Percentiles rank a stretch among this genome's conserved stretches.
Conservation (phyloP, 2,329 filamentous ascomycete genomes). For the Grosmannia penicillata region DNA sequence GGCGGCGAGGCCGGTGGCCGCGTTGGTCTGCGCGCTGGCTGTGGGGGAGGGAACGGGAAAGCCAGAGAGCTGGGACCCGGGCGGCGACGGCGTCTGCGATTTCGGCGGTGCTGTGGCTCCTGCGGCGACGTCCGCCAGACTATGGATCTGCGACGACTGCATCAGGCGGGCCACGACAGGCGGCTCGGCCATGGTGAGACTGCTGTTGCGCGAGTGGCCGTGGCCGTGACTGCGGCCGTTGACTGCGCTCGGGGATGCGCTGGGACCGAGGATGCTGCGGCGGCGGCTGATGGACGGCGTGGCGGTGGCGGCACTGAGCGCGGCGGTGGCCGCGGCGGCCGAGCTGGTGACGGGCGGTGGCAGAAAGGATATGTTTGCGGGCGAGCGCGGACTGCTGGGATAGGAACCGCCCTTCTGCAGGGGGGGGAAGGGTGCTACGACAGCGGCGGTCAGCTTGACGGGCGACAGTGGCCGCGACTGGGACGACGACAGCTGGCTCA, state of each 20-base stretch:
- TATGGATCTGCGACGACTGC: conserved; percentile 3
- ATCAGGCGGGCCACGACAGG: conserved; percentile 7
- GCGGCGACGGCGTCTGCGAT: background rate
- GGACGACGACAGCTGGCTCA: background rate
- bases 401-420: conserved; percentile 3
- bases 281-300: background rate
- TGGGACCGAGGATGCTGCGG: too few species aligned
- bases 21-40: background rate
- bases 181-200: conserved; percentile 13
- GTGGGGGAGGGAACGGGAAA: conserved; percentile 1
- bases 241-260: conserved; percentile 1
- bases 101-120: too few species aligned
- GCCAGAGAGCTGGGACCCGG: background rate
- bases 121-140: too few species aligned
- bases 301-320: background rate
- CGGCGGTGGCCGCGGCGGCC: background rate
- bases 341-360: background rate
- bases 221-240: conserved; percentile 1
- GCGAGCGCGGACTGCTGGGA: background rate
- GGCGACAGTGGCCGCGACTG: conserved; percentile 35
- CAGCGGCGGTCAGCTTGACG: conserved; percentile 25
- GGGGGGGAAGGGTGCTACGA: background rate
- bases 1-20: conserved; percentile 29
- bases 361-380: background rate
- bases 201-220: conserved; percentile 24